Conservation (phyloP, 345 rosid species). For the Syzygium aromaticum region DNA sequence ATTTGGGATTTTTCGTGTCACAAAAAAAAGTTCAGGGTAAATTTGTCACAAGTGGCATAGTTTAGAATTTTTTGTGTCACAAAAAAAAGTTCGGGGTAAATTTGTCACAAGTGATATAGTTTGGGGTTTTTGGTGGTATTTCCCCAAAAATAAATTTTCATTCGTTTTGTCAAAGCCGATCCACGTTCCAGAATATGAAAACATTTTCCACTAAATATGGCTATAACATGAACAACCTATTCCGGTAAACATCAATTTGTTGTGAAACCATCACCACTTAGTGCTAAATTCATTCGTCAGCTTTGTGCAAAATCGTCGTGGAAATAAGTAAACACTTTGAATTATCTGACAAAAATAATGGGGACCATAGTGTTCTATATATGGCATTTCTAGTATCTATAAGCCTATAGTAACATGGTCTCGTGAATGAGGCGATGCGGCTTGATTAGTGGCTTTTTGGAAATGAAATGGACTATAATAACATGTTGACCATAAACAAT, state of each 20-base stretch:
- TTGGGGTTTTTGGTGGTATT: too few relatives aligned
- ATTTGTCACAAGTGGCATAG: too few relatives aligned
- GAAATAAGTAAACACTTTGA: not conserved
- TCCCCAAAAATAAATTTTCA: too few relatives aligned
- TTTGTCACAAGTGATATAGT: too few relatives aligned
- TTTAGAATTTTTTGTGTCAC: too few relatives aligned
- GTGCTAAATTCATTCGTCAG: not conserved
- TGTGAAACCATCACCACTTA: not conserved
- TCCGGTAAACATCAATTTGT: not conserved
- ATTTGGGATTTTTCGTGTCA: too few relatives aligned
- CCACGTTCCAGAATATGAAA: not conserved
- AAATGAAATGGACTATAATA: not conserved
- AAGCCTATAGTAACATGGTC: not conserved
- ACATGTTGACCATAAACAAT: not conserved
- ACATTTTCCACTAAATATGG: not conserved
- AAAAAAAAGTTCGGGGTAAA: too few relatives aligned
- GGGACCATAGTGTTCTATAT: not conserved
- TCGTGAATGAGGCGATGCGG: not conserved
- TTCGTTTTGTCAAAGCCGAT: not conserved
- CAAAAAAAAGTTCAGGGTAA: too few relatives aligned
- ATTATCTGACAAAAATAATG: not conserved
- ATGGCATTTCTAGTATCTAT: not conserved
- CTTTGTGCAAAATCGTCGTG: not conserved
- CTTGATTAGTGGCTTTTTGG: conserved; percentile 5
- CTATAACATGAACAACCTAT: not conserved